A percentile compares a stretch with the other conserved stretches of the same genome.
Conservation (phyloP, 257 asterid species). For the Solanum sitiens region DNA sequence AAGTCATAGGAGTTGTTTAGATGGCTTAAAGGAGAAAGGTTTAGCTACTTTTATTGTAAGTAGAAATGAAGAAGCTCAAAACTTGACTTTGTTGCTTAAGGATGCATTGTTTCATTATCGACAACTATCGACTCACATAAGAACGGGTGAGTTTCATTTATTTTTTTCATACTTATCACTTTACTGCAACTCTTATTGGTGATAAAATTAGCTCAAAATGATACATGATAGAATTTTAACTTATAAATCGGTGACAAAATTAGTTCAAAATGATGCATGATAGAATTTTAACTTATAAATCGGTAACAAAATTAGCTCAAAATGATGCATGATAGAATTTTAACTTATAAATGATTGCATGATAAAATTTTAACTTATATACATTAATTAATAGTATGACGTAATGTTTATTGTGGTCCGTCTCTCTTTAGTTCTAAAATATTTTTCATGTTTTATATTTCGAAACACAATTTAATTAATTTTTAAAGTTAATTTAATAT, state of each 20-base stretch:
- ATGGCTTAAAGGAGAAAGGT: slow-evolving; percentile 36
- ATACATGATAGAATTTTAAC: background rate
- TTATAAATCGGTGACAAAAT: too few species aligned
- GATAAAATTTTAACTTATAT: background rate
- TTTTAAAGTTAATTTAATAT: too few species aligned
- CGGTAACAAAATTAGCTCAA: background rate
- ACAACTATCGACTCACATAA: background rate
- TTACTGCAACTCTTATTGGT: too few species aligned
- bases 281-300: background rate
- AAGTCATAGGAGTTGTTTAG: slow-evolving; percentile 50
- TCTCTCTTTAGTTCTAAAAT: background rate
- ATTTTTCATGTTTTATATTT: background rate
- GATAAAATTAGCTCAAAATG: background rate
- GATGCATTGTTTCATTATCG: slow-evolving; percentile 35
- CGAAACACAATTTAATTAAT: background rate
- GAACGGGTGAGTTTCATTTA: background rate
- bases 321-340: background rate
- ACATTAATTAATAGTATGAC: background rate
- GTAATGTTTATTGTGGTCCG: background rate
- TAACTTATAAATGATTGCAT: background rate
- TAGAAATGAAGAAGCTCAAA: slow-evolving; percentile 6
- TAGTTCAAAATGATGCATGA: background rate
- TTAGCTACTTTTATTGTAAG: background rate
- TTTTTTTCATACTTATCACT: too few species aligned
- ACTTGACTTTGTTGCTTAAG: slow-evolving; percentile 25